Conservation (phyloP, 2,329 filamentous ascomycete species). For the Lasiodiplodia theobromae region DNA sequence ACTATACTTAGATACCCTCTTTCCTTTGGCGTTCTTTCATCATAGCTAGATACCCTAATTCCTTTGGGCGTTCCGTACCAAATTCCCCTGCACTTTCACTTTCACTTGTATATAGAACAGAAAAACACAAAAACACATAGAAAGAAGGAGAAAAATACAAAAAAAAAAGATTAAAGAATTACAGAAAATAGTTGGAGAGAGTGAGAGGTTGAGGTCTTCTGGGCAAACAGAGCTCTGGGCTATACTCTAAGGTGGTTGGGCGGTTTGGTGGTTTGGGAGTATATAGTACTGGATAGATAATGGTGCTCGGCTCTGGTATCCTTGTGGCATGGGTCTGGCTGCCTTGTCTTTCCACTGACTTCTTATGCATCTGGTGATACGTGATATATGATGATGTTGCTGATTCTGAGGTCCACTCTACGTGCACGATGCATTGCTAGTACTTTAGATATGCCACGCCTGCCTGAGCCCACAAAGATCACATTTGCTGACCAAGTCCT, state of each 20-base stretch:
- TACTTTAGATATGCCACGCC: too few species aligned
- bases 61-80: not conserved
- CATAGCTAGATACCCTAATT: not conserved
- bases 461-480: not conserved
- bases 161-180: not conserved
- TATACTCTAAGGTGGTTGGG: not conserved
- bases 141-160: not conserved
- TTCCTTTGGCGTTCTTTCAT: not conserved
- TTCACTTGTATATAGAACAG: not conserved
- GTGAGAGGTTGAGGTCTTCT: not conserved
- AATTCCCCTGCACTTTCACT: not conserved
- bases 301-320: not conserved
- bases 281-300: not conserved
- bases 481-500: not conserved
- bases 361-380: not conserved
- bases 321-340: conserved; percentile 4
- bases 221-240: not conserved
- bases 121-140: not conserved
- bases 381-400: not conserved
- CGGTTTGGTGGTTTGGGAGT: not conserved
- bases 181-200: not conserved
- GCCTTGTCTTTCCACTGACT: not conserved
- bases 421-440: too few species aligned
- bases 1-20: not conserved
- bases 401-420: not conserved